These are phyloP conservation scores for Coemansia sp. DNA, from an alignment of 192 early-diverging fungal species.

Conservation along the genomic window DNA sequence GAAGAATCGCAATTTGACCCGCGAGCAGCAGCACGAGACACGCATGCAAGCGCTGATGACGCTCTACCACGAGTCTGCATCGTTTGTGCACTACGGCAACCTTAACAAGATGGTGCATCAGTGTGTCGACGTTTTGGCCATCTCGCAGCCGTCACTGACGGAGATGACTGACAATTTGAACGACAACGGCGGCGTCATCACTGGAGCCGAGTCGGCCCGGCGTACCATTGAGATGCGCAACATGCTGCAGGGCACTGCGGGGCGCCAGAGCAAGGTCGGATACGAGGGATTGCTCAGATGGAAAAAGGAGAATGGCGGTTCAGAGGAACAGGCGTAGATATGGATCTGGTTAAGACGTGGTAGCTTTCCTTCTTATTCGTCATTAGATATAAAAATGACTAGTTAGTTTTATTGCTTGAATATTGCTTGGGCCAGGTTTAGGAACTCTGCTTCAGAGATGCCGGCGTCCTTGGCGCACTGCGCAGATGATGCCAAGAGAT, in stretches of 20 bases:
- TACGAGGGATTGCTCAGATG: constrained; percentile 64
- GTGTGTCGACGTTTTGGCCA: constrained; percentile 11
- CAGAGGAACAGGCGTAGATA: not conserved
- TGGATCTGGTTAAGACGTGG: not conserved
- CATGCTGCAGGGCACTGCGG: constrained; percentile 41
- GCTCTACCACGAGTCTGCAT: constrained; percentile 44
- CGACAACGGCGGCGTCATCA: constrained; percentile 21
- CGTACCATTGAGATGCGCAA: constrained; percentile 40
- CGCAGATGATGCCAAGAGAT: constrained; percentile 29
- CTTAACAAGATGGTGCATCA: constrained; percentile 27
- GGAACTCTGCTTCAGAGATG: constrained; percentile 26
- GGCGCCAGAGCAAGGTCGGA: constrained; percentile 58
- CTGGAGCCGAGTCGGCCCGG: constrained; percentile 14
- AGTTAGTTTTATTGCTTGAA: not conserved
- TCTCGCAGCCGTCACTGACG: constrained; percentile 29
- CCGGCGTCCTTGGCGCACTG: constrained; percentile 17
- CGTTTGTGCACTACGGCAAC: constrained; percentile 44
- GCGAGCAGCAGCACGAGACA: constrained; percentile 26
- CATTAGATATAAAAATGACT: not conserved
- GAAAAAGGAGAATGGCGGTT: constrained; percentile 21
- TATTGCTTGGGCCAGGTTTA: constrained; percentile 11
- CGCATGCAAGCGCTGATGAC: constrained; percentile 46
- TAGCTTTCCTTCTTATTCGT: no score
- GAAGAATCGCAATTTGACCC: constrained; percentile 18
- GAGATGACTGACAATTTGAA: constrained; percentile 38